Conservation (phyloP, 2,329 filamentous ascomycete species). For the Trichoderma gracile region DNA sequence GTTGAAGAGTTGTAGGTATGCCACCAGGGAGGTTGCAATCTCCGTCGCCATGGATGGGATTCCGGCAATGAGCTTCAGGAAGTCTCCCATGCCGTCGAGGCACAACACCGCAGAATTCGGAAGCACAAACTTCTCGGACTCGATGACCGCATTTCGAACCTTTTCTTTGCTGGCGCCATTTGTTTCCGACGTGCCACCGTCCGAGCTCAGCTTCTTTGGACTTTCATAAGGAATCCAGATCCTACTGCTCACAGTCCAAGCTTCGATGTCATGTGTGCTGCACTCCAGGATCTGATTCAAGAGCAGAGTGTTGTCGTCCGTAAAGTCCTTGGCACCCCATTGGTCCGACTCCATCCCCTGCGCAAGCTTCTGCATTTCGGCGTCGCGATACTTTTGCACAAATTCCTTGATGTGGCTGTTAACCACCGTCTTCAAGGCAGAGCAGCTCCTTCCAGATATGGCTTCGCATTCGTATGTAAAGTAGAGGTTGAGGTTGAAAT, state of each 20-base stretch:
- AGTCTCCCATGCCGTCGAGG: conserved; percentile 76
- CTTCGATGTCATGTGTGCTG: conserved; percentile 68
- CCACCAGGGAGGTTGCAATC: conserved; percentile 74
- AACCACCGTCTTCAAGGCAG: conserved; percentile 73
- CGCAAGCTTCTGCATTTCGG: conserved; percentile 72
- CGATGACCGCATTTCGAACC: conserved; percentile 71
- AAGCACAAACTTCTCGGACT: conserved; percentile 81
- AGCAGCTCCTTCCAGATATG: conserved; percentile 76
- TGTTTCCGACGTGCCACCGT: conserved; percentile 42
- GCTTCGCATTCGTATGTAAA: conserved; percentile 87
- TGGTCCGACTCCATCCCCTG: conserved; percentile 77
- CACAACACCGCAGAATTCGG: conserved; percentile 81
- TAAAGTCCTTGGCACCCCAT: conserved; percentile 78
- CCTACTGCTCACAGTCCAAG: conserved; percentile 63
- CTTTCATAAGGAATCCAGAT: conserved; percentile 57
- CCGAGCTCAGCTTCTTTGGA: conserved; percentile 39
- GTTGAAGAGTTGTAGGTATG: conserved; percentile 92
- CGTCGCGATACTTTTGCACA: conserved; percentile 68
- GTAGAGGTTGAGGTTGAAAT: conserved; percentile 78
- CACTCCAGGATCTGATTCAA: conserved; percentile 66
- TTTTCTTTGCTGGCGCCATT: conserved; percentile 62
- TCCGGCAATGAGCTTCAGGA: conserved; percentile 77
- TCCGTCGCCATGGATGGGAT: conserved; percentile 90
- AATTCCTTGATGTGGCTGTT: conserved; percentile 82
- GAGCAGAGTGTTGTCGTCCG: conserved; percentile 58